Base-by-base conservation (phyloP, 192 early-diverging fungal genomes). In the Thoreauomyces humboldtii region DNA sequence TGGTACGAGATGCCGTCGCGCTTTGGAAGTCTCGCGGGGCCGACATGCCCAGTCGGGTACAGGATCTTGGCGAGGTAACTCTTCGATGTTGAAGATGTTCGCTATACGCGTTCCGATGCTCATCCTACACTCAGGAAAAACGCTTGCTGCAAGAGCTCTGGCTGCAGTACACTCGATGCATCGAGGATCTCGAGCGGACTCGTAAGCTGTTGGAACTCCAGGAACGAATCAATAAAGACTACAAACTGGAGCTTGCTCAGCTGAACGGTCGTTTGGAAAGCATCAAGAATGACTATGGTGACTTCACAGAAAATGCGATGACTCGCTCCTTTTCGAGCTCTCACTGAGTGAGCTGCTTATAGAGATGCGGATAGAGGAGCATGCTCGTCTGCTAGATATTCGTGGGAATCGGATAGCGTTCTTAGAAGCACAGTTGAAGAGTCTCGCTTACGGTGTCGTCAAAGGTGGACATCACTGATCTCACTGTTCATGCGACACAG, bases 281-380 rank as follows among this genome's bases (percentile, higher is more conserved):
- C 3, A 54, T 81, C 7, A 64, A 68, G 47, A 84, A 84, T 63
- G 83, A 85, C 54, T 86, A 86, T 65, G 83, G 82, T 83, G 55
- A 21, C 46, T 52, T 33, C 29, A n/a, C n/a, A n/a, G n/a, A n/a
- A n/a, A n/a, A n/a, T n/a, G n/a, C n/a, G n/a, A n/a, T n/a, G n/a
- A 51, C 12, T 32, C 21, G 42, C 36, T 65, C n/a, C 4, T 46
- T n/a, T n/a, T 59, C 24, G 4, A 21, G 15, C 9, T 63, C 31
- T 63, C 36, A 21, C 25, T 51, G 22, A 17, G 17, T 22, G 38
- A 4, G 36, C 2, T 46, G 14, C 4, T 33, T 48, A 31, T 59
- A 84, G 82, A 86, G 54, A 43, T 85, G n/a, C 31, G 76, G n/a
- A 65, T 86, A 22, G 81, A 82, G 33, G 79, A 86, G 54, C 64